These are phyloP conservation scores for Boletus reticulatus DNA, from an alignment of 768 basidiomycete genomes.

Conservation along the genomic window DNA sequence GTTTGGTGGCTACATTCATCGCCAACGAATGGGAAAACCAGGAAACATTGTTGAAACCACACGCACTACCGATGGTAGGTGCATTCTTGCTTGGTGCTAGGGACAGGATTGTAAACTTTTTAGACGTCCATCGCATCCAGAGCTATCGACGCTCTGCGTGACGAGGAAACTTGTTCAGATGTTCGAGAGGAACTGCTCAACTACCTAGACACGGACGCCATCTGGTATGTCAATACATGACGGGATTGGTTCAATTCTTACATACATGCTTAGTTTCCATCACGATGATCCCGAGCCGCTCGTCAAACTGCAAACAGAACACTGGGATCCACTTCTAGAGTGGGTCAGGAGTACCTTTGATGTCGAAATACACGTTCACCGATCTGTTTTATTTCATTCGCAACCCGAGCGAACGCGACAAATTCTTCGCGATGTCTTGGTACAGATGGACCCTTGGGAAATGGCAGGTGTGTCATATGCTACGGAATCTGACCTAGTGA, in stretches of 20 bases:
- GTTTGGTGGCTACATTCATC: conserved; percentile 76
- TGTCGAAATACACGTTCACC: conserved; percentile 64
- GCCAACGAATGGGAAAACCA: conserved; percentile 98
- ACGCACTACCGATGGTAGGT: conserved; percentile 86
- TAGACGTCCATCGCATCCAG: conserved; percentile 92
- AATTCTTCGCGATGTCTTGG: conserved; percentile 56
- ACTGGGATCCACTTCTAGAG: conserved; percentile 86
- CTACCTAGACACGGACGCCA: conserved; percentile 93
- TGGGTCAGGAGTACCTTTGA: conserved; percentile 73
- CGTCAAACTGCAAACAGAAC: conserved; percentile 69
- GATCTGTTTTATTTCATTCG: conserved; percentile 64
- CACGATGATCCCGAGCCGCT: conserved; percentile 73
- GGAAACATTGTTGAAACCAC: conserved; percentile 77
- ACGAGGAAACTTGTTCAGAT: conserved; percentile 53
- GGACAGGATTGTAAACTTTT: conserved; percentile 6
- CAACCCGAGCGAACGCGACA: conserved; percentile 70
- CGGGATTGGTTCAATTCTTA: conserved; percentile 1
- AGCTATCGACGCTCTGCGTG: conserved; percentile 76
- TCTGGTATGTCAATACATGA: conserved; percentile 54
- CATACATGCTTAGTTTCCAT: conserved; percentile 60
- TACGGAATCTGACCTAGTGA: neutral
- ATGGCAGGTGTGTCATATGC: conserved; percentile 68
- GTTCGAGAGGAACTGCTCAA: conserved; percentile 69
- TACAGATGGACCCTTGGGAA: conserved; percentile 75
- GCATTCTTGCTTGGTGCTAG: neutral